phyloP scores from a whole-genome alignment of 208 protist genomes.

The Acanthamoeba royreba region DNA sequence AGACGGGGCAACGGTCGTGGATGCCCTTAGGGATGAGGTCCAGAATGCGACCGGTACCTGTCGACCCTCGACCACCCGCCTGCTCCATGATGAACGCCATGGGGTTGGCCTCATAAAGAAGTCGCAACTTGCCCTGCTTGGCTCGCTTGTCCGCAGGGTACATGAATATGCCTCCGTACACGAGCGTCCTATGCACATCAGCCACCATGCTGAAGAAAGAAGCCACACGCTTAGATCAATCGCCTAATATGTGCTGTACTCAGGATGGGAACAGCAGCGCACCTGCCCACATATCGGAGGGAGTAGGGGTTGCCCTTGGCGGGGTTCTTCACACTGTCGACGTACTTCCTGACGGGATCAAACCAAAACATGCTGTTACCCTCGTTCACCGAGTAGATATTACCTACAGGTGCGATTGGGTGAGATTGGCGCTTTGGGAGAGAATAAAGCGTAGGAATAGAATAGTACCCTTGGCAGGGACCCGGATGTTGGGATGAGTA shows the following conservation, averaged over 20 bases:
- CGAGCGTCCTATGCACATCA: constrained; percentile 96
- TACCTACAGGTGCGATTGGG: too few relatives aligned
- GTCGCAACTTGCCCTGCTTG: constrained; percentile 94
- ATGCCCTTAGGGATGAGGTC: constrained; percentile 84
- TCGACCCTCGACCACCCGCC: constrained; percentile 85
- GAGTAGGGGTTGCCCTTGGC: not conserved
- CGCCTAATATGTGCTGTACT: not conserved
- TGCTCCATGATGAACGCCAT: constrained; percentile 63
- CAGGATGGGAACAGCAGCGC: not conserved
- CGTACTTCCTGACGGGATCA: constrained; percentile 59
- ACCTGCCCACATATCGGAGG: constrained; percentile 5
- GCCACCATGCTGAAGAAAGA: constrained; percentile 83
- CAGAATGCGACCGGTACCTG: constrained; percentile 81
- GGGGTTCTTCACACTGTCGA: constrained; percentile 63
- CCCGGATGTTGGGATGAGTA: constrained; percentile 85
- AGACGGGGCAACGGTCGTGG: constrained; percentile 91
- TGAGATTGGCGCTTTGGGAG: too few relatives aligned
- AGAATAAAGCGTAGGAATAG: too few relatives aligned
- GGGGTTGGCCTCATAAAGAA: constrained; percentile 91
- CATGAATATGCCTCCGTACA: constrained; percentile 98
- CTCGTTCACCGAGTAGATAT: constrained; percentile 98
- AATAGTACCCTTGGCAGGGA: constrained; percentile 58
- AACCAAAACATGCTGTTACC: constrained; percentile 81
- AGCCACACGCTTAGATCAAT: constrained; percentile 68
- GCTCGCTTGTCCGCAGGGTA: constrained; percentile 91